Percentiles rank a stretch among this genome's conserved stretches.
These are phyloP conservation scores for Cladosporium colombiae DNA, from an alignment of 2,329 filamentous ascomycete species.

Conservation along the genomic window DNA sequence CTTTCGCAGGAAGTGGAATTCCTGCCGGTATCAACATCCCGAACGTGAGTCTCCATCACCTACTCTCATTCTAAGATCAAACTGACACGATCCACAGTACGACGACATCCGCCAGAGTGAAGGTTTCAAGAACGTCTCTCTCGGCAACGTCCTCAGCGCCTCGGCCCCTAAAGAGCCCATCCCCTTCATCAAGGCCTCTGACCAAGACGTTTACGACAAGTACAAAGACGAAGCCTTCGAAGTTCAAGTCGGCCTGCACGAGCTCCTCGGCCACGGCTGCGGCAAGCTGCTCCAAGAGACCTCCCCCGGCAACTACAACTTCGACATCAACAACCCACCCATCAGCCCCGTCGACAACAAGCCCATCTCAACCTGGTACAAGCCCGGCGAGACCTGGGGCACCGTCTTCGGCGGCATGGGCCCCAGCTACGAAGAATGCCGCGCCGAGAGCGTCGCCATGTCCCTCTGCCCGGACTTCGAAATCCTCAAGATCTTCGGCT, in stretches of 20 bases:
- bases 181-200: constrained; percentile 79
- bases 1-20: constrained; percentile 68
- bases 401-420: constrained; percentile 87
- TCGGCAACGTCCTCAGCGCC: constrained; percentile 89
- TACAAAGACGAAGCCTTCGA: constrained; percentile 89
- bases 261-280: constrained; percentile 84
- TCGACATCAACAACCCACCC: constrained; percentile 79
- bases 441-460: constrained; percentile 94
- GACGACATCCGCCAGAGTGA: constrained; percentile 78
- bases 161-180: constrained; percentile 91
- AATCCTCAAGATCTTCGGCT: constrained; percentile 88
- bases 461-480: constrained; percentile 83
- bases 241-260: constrained; percentile 92
- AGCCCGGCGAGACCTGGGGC: constrained; percentile 92
- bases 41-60: constrained; percentile 2
- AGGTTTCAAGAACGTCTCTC: constrained; percentile 89
- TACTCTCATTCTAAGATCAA: background rate
- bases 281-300: constrained; percentile 94
- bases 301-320: constrained; percentile 78
- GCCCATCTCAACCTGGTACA: constrained; percentile 84
- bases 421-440: constrained; percentile 89
- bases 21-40: constrained; percentile 50
- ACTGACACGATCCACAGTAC: constrained; percentile 54
- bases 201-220: constrained; percentile 75
- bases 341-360: constrained; percentile 76